Percentiles rank a stretch among this genome's conserved stretches.
phyloP scores from a whole-genome alignment of 768 basidiomycete genomes.

The Rhizopogon vesiculosus region DNA sequence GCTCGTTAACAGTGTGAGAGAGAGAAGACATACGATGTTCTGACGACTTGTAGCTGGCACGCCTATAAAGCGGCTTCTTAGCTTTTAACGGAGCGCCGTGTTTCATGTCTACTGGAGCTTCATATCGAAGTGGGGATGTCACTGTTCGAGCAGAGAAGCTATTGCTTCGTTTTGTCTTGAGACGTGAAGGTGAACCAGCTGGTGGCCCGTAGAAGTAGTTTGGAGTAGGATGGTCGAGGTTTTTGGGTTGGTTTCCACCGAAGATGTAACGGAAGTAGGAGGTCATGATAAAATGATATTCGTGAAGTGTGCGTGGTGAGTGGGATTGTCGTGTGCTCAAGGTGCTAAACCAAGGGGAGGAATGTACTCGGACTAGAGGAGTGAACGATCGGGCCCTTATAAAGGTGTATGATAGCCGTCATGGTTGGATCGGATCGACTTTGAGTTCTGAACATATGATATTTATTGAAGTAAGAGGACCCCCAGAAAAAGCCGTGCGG shows the following conservation, averaged over 20 bases:
- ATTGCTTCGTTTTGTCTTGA: constrained; percentile 34
- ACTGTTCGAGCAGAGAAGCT: constrained; percentile 32
- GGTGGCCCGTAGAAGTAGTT: constrained; percentile 35
- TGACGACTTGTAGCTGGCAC: constrained; percentile 38
- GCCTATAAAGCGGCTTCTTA: constrained; percentile 35
- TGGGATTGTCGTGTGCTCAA: constrained; percentile 11
- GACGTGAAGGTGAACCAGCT: constrained; percentile 21
- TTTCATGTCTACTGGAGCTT: constrained; percentile 26
- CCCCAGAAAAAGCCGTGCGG: constrained; percentile 25
- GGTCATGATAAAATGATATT: constrained; percentile 32
- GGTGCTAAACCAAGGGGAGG: constrained; percentile 9
- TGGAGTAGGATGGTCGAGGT: constrained; percentile 29
- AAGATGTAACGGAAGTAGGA: constrained; percentile 48
- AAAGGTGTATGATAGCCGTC: constrained; percentile 14
- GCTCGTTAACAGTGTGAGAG: background rate
- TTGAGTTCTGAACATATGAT: constrained; percentile 17
- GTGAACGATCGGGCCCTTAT: constrained; percentile 13
- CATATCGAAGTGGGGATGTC: constrained; percentile 38
- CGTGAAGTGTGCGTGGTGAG: constrained; percentile 9
- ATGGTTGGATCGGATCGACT: constrained; percentile 12
- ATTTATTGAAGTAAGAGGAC: constrained; percentile 27
- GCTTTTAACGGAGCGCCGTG: constrained; percentile 24
- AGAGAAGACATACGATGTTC: constrained; percentile 38
- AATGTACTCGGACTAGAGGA: constrained; percentile 2
- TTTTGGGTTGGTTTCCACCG: constrained; percentile 27